phyloP scores from a whole-genome alignment of 768 basidiomycete species.

The Naganishia vishniacii region DNA sequence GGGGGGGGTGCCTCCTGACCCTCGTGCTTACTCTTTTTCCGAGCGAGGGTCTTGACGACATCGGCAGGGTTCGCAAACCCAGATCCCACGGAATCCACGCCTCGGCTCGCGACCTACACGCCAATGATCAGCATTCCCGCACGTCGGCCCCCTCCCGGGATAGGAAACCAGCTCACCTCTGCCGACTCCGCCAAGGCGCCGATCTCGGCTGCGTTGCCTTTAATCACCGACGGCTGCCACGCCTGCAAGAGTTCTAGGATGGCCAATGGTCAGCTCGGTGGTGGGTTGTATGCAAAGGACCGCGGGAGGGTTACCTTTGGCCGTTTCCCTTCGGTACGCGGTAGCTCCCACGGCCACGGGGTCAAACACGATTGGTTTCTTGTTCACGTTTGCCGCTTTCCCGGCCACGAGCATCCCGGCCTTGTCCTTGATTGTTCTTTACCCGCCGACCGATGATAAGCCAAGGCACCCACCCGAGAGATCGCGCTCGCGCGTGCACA shows the following conservation, averaged over 20 bases:
- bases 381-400: constrained; percentile 60
- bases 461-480: too few species aligned
- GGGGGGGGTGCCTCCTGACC: too few species aligned
- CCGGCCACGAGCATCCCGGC: constrained; percentile 74
- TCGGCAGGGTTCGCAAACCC: constrained; percentile 69
- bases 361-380: constrained; percentile 78
- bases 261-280: constrained; percentile 22
- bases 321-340: constrained; percentile 59
- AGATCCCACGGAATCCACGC: constrained; percentile 76
- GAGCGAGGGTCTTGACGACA: constrained; percentile 66
- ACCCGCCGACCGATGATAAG: too few species aligned
- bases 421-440: constrained; percentile 52
- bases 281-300: background rate
- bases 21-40: constrained; percentile 62
- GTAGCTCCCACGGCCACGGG: constrained; percentile 89
- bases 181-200: constrained; percentile 67
- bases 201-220: constrained; percentile 83
- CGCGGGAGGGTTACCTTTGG: constrained; percentile 53
- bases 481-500: background rate
- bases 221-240: constrained; percentile 86
- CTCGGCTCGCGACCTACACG: constrained; percentile 63
- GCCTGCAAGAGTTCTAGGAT: constrained; percentile 60
- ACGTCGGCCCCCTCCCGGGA: too few species aligned
- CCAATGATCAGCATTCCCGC: background rate
- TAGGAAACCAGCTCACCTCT: constrained; percentile 56